Percentiles rank a stretch among this genome's conserved stretches.
Evolutionary conservation across 1,284 basidiomycete genomes (phyloP).

Genomic region (Taiwanofungus camphoratus): DNA sequence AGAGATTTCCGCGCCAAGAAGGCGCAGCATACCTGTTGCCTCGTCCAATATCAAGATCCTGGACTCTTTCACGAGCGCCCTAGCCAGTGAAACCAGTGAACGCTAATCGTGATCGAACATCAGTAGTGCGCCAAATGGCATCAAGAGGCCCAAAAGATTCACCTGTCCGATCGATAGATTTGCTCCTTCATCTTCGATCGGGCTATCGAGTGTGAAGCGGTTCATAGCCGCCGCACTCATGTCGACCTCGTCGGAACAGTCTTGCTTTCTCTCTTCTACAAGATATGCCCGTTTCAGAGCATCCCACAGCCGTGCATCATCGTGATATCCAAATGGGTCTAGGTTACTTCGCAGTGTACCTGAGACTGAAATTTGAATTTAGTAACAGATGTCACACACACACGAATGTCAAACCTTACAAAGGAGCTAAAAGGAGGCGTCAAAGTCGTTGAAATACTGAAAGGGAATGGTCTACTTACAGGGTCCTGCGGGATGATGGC

Average conservation of each 20-base stretch:
- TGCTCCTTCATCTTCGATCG: slow-evolving; percentile 80
- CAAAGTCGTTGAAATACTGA: not conserved
- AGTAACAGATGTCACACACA: too few relatives aligned
- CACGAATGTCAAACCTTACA: slow-evolving; percentile 14
- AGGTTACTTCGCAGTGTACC: slow-evolving; percentile 80
- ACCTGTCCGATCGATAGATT: slow-evolving; percentile 49
- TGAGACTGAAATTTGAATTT: slow-evolving; percentile 39
- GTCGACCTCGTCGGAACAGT: slow-evolving; percentile 17
- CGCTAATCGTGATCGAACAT: slow-evolving; percentile 36
- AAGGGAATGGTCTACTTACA: slow-evolving; percentile 17
- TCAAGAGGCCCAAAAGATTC: too few relatives aligned
- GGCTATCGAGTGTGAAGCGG: slow-evolving; percentile 71
- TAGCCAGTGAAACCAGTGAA: slow-evolving; percentile 75
- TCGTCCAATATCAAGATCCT: slow-evolving; percentile 78
- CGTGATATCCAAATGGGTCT: slow-evolving; percentile 74
- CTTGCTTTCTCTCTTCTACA: slow-evolving; percentile 38
- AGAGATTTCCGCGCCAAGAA: slow-evolving; percentile 5
- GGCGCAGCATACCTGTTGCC: slow-evolving; percentile 42
- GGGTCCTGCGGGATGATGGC: slow-evolving; percentile 89
- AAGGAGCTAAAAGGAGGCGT: slow-evolving; percentile 11
- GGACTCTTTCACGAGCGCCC: slow-evolving; percentile 76
- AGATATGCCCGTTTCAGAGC: slow-evolving; percentile 77
- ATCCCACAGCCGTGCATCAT: slow-evolving; percentile 78
- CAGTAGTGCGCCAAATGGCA: not conserved
- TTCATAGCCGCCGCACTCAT: slow-evolving; percentile 14